phyloP scores from a whole-genome alignment of 2,329 filamentous ascomycete species.

The Moelleriella libera region DNA sequence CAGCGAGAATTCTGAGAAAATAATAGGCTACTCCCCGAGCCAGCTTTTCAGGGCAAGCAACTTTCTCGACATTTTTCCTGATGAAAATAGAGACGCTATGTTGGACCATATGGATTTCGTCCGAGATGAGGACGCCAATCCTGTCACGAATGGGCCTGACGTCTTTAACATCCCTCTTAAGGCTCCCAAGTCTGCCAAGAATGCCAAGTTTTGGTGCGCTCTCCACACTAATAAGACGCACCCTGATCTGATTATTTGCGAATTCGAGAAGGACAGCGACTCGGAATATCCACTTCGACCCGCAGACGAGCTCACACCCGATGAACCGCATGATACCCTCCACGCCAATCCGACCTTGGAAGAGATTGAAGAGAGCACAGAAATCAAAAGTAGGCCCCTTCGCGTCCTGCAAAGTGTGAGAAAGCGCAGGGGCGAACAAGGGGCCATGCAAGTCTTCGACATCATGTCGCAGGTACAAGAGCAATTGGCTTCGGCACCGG shows the following conservation, averaged over 20 bases:
- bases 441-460: conserved; percentile 80
- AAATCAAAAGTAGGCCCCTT: conserved; percentile 62
- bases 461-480: conserved; percentile 89
- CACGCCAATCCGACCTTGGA: conserved; percentile 58
- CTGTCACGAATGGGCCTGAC: conserved; percentile 63
- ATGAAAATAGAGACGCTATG: conserved; percentile 73
- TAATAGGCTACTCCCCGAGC: conserved; percentile 65
- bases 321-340: conserved; percentile 59
- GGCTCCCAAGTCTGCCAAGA: conserved; percentile 34
- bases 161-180: conserved; percentile 69
- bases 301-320: conserved; percentile 41
- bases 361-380: conserved; percentile 62
- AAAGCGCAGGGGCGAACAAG: conserved; percentile 62
- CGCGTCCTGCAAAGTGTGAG: conserved; percentile 62
- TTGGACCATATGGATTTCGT: conserved; percentile 83
- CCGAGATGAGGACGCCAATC: conserved; percentile 66
- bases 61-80: conserved; percentile 71
- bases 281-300: conserved; percentile 52
- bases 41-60: conserved; percentile 61
- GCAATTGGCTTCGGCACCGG: conserved; percentile 60
- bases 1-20: conserved; percentile 64
- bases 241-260: conserved; percentile 64
- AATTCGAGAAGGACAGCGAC: conserved; percentile 80
- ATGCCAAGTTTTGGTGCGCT: conserved; percentile 71
- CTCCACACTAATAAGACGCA: conserved; percentile 61